phyloP scores from a whole-genome alignment of 441 rosid species.

The Pelargonium fulgidum region DNA sequence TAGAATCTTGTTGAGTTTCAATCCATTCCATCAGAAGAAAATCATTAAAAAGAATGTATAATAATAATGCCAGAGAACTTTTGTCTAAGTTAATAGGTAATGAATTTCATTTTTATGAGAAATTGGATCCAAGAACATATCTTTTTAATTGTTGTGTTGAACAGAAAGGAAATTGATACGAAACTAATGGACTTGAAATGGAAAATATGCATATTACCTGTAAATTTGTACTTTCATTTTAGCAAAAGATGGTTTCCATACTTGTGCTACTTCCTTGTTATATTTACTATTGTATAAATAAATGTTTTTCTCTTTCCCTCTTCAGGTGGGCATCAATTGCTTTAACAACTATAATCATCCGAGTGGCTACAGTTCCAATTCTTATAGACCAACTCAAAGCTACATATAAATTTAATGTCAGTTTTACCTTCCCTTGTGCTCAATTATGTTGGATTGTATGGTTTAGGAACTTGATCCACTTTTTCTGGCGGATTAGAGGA shows the following conservation, averaged over 20 bases:
- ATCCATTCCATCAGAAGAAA: no score
- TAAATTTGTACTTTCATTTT: no score
- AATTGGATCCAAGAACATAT: neutral
- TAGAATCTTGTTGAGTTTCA: neutral
- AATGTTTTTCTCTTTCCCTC: constrained; percentile 5
- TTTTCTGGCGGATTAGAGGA: neutral
- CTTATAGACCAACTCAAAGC: constrained; percentile 41
- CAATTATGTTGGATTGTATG: neutral
- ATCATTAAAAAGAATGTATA: no score
- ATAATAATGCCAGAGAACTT: neutral
- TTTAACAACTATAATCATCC: constrained; percentile 42
- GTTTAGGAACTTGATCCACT: neutral
- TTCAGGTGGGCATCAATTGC: constrained; percentile 47
- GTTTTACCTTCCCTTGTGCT: constrained; percentile 13
- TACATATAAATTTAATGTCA: constrained; percentile 38
- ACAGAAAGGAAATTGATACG: no score
- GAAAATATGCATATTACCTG: no score
- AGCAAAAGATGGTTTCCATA: neutral
- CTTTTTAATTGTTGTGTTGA: no score
- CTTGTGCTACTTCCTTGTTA: neutral
- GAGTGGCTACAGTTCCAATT: constrained; percentile 40
- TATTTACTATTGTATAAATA: neutral
- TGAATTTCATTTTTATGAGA: neutral
- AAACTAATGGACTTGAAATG: no score
- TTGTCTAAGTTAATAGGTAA: neutral